These are phyloP conservation scores for Xylaria grammica DNA, from an alignment of 495 filamentous ascomycete genomes.

Conservation along the genomic window DNA sequence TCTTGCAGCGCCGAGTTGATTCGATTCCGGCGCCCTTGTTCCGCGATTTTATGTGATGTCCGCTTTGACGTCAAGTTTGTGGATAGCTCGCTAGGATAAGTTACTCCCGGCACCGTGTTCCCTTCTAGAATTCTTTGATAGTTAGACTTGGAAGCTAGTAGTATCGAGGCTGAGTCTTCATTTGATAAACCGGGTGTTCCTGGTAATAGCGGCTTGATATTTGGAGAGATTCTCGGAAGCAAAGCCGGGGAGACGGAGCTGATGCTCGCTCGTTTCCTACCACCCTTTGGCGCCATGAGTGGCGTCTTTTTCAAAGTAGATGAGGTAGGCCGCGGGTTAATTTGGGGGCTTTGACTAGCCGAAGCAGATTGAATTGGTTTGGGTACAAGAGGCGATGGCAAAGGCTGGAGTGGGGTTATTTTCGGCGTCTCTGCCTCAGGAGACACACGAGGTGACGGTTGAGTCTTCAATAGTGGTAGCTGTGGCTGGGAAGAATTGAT, in stretches of 20 bases:
- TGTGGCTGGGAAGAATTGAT: slow-evolving; percentile 38
- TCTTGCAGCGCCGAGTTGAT: slow-evolving; percentile 95
- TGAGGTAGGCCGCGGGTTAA: slow-evolving; percentile 42
- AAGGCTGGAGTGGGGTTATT: slow-evolving; percentile 45
- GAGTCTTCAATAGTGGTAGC: slow-evolving; percentile 52
- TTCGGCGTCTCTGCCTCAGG: slow-evolving; percentile 39
- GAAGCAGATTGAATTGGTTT: slow-evolving; percentile 49
- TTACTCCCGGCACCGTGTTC: slow-evolving; percentile 85
- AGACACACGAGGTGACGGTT: slow-evolving; percentile 40
- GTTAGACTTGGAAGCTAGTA: slow-evolving; percentile 93
- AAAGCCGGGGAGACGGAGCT: slow-evolving; percentile 84
- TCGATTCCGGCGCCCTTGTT: slow-evolving; percentile 91
- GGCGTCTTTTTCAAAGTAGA: slow-evolving; percentile 50
- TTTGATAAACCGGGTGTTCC: slow-evolving; percentile 56
- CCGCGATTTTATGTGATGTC: slow-evolving; percentile 96
- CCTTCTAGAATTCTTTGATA: slow-evolving; percentile 98
- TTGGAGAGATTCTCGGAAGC: slow-evolving; percentile 91
- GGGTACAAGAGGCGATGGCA: slow-evolving; percentile 52
- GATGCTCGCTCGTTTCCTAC: slow-evolving; percentile 76
- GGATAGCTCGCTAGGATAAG: slow-evolving; percentile 86
- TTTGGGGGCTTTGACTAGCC: slow-evolving; percentile 58
- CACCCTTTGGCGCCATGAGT: slow-evolving; percentile 47
- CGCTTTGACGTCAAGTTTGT: slow-evolving; percentile 95
- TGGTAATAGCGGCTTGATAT: slow-evolving; percentile 87
- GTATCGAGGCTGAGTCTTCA: slow-evolving; percentile 77